Conservation (phyloP, 257 asterid species). For the Solanum okadae region DNA sequence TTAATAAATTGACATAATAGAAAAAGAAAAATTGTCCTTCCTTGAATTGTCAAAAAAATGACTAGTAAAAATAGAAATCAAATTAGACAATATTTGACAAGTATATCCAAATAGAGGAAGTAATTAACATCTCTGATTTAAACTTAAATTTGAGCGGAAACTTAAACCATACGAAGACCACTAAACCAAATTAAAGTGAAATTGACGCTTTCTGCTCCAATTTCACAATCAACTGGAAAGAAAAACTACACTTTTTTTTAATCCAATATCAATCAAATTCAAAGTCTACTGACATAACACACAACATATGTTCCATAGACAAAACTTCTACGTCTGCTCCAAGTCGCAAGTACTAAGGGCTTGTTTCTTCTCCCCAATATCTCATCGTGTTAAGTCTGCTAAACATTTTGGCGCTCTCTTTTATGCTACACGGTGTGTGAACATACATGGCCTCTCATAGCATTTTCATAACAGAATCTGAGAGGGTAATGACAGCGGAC, state of each 20-base stretch:
- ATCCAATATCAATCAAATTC: background rate
- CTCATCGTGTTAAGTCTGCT: background rate
- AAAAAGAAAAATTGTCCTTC: background rate
- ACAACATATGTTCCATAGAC: background rate
- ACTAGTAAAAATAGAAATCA: background rate
- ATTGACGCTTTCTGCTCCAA: background rate
- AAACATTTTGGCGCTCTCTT: background rate
- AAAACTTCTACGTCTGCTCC: background rate
- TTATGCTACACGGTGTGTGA: background rate
- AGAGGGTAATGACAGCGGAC: background rate
- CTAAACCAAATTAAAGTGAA: background rate
- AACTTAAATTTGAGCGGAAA: background rate
- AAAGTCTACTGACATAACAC: background rate
- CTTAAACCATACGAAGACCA: background rate
- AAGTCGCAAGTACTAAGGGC: background rate
- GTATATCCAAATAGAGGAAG: background rate
- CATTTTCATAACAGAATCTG: background rate
- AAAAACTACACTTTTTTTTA: background rate
- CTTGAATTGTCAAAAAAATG: background rate
- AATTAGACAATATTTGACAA: no score
- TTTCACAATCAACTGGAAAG: background rate
- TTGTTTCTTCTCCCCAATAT: background rate
- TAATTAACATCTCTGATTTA: background rate
- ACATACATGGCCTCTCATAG: background rate
- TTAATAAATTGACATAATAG: background rate